Base-by-base conservation (phyloP, 179 eudicot species). In the Sideroxylon spinosum region DNA sequence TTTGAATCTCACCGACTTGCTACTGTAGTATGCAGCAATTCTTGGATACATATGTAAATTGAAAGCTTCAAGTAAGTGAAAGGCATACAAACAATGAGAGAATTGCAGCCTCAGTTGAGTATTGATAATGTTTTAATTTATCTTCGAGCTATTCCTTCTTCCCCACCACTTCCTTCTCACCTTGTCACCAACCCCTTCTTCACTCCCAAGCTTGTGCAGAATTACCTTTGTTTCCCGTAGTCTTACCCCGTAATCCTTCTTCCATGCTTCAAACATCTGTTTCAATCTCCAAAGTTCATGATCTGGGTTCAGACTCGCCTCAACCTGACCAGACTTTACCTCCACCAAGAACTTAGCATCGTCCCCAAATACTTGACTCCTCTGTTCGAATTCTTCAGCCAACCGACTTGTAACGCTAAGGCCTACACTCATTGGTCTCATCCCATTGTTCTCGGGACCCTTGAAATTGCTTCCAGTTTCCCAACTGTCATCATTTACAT, bases 341-440 rank as follows among this genome's bases (percentile, higher is more conserved):
- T 95, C 98, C 76, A 93, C 99, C 86, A 95, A 83, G 86, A 95
- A 95, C 78, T 90, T 90, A 2, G 99, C 96, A 78, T 95, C 98
- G 22, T 95, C 98, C 3, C 95, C 94, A 60, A 95, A 95, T 32
- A 95, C 93, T 79, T 89, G 98, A 65, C 91, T 93, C 82, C 99
- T 82, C 84, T 93, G 99, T 74, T 93, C 99, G 74, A 95, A 92
- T 82, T 95, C 99, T 76, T 93, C 94, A 2, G 95, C 96, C 82
- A 95, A 78, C 75, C 98, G 88, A 64, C 90, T 88, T 16, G 93
- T 93, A 28, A 95, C 97, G 53, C 97, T 90, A 67, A 93, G 73
- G 37, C 99, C 86, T 11, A 94, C 93, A 76, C 87, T 89, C 89
- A 86, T 88, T 0, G 92, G 87, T 78, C 90, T 88, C 12, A 17